These are phyloP conservation scores for Clonostachys byssicola DNA, from an alignment of 2,329 filamentous ascomycete genomes.

Conservation along the genomic window DNA sequence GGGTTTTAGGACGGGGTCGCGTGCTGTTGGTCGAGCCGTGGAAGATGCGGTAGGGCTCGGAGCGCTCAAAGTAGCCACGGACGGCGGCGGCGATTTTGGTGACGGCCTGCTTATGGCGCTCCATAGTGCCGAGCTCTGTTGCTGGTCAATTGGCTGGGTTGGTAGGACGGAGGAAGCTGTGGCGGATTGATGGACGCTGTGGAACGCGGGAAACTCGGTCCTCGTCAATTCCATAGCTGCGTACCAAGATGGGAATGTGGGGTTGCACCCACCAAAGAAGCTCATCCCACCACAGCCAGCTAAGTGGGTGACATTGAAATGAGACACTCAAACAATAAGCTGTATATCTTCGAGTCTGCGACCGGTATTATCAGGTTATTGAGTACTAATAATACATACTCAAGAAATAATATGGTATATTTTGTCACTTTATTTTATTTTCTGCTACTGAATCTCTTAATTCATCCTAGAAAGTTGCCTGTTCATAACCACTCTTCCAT, in stretches of 20 bases:
- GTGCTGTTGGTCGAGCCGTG: slow-evolving; percentile 78
- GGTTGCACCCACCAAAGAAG: not conserved
- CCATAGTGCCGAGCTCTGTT: slow-evolving; percentile 26
- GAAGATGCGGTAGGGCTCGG: slow-evolving; percentile 65
- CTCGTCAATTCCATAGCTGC: not conserved
- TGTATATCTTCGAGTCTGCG: too few species aligned
- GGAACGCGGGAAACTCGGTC: not conserved
- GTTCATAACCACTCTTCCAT: too few species aligned
- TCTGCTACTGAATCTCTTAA: too few species aligned
- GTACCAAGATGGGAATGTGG: not conserved
- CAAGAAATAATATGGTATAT: too few species aligned
- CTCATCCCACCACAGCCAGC: not conserved
- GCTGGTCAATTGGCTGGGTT: not conserved
- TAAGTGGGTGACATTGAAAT: too few species aligned
- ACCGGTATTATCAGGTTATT: too few species aligned
- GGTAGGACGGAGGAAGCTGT: not conserved
- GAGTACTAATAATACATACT: too few species aligned
- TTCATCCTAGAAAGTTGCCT: too few species aligned
- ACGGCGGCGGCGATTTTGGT: slow-evolving; percentile 41
- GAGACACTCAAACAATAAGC: too few species aligned
- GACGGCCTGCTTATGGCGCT: slow-evolving; percentile 45
- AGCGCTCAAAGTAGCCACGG: slow-evolving; percentile 39
- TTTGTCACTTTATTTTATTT: too few species aligned
- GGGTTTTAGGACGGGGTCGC: slow-evolving; percentile 34
- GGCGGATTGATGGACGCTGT: not conserved